A percentile compares a stretch with the other conserved stretches of the same genome.
These are phyloP conservation scores for Cystofilobasidium bisporidii DNA, from an alignment of 768 basidiomycete genomes.

Conservation along the genomic window DNA sequence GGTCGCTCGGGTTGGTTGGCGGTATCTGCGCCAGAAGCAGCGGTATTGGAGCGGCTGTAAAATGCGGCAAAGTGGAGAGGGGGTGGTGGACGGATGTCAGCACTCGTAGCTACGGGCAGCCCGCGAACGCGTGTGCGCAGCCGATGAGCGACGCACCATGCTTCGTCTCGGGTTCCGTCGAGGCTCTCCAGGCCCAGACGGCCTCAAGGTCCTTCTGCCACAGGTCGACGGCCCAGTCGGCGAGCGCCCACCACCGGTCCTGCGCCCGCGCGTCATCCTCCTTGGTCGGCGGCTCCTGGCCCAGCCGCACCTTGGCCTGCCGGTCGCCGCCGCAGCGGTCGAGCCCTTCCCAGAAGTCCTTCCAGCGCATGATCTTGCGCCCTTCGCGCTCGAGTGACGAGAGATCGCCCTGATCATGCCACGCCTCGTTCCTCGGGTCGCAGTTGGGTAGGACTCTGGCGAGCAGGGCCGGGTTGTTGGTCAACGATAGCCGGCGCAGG, in stretches of 20 bases:
- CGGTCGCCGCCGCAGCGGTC: neutral
- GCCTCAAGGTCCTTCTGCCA: neutral
- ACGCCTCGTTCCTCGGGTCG: neutral
- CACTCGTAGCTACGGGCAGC: too few relatives aligned
- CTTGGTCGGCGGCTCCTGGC: neutral
- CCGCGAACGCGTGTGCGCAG: too few relatives aligned
- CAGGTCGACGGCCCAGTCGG: constrained; percentile 4
- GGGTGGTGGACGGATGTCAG: too few relatives aligned
- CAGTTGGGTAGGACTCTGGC: neutral
- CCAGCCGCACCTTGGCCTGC: neutral
- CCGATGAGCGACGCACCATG: too few relatives aligned
- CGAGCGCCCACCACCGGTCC: constrained; percentile 5
- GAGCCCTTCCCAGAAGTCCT: neutral
- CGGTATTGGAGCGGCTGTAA: neutral
- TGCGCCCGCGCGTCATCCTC: neutral
- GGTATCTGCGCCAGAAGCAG: neutral
- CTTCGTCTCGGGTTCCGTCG: neutral
- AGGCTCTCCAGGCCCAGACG: neutral
- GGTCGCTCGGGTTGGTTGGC: neutral
- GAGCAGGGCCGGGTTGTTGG: neutral
- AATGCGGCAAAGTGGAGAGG: too few relatives aligned
- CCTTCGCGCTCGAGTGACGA: neutral
- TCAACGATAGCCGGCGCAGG: neutral
- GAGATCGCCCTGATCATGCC: neutral
- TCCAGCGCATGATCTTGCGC: neutral